phyloP scores from a whole-genome alignment of 2,329 filamentous ascomycete genomes.

The Botrytis medusae region DNA sequence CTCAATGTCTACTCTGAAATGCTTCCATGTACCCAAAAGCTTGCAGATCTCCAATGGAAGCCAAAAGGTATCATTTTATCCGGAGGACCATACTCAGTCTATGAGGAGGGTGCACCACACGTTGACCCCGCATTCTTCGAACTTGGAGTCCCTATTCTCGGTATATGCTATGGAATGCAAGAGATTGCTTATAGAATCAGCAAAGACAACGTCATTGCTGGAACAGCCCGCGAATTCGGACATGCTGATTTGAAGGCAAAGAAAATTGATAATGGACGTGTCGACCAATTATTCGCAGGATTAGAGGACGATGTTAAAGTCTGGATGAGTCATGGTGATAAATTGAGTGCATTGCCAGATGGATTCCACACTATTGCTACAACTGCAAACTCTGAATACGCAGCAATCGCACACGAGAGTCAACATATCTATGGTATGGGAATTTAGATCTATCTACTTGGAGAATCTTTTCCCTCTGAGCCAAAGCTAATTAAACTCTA shows the following conservation, averaged over 20 bases:
- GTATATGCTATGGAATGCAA: constrained; percentile 53
- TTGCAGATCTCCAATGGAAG: constrained; percentile 72
- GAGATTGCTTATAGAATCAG: constrained; percentile 72
- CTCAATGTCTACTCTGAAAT: constrained; percentile 85
- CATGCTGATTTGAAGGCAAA: constrained; percentile 54
- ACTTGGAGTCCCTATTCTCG: constrained; percentile 39
- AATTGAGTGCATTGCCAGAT: constrained; percentile 71
- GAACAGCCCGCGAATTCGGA: constrained; percentile 52
- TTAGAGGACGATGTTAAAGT: constrained; percentile 68
- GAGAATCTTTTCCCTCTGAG: background rate
- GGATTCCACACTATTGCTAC: constrained; percentile 72
- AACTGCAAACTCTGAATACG: constrained; percentile 74
- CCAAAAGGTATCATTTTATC: constrained; percentile 82
- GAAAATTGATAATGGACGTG: constrained; percentile 55
- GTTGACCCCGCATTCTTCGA: constrained; percentile 78
- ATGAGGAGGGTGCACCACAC: constrained; percentile 74
- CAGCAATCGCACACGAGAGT: constrained; percentile 71
- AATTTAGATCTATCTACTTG: background rate
- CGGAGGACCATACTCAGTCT: constrained; percentile 74
- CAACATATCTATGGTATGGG: constrained; percentile 67
- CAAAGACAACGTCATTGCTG: constrained; percentile 63
- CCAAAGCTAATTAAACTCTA: background rate
- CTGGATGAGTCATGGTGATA: constrained; percentile 90
- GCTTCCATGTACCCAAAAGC: constrained; percentile 82
- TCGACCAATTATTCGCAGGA: constrained; percentile 76